Evolutionary conservation across 2,329 filamentous ascomycete species (phyloP).

Genomic region (Epichloe coenophiala): DNA sequence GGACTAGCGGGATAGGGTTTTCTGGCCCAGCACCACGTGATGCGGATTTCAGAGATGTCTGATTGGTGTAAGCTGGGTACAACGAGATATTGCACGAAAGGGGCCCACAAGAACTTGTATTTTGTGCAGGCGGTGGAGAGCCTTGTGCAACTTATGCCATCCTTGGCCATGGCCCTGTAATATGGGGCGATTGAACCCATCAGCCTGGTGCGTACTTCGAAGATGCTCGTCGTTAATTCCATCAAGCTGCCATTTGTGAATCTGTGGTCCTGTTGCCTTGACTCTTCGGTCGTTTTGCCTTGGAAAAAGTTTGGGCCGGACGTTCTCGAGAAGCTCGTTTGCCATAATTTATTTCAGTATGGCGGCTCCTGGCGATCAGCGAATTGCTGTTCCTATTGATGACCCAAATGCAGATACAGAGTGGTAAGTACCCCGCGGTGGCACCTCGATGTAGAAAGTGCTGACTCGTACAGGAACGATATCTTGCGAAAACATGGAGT

Average conservation of each 20-base stretch:
- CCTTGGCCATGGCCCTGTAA: too few relatives aligned
- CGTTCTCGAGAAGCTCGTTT: not conserved
- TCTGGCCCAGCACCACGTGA: conserved; percentile 24
- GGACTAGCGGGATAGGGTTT: conserved; percentile 27
- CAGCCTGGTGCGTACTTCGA: not conserved
- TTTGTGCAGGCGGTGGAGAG: conserved; percentile 7
- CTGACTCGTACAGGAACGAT: conserved; percentile 62
- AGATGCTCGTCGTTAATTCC: conserved; percentile 1
- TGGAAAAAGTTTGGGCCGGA: not conserved
- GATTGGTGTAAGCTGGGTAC: conserved; percentile 9
- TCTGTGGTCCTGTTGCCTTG: not conserved
- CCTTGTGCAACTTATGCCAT: conserved; percentile 5
- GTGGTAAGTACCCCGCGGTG: conserved; percentile 48
- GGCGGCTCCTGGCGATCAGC: conserved; percentile 49
- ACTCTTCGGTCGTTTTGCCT: not conserved
- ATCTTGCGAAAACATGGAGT: conserved; percentile 93
- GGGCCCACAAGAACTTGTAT: conserved; percentile 1
- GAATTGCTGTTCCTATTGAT: conserved; percentile 72
- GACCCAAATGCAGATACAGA: conserved; percentile 96
- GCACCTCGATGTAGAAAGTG: conserved; percentile 1
- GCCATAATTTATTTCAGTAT: conserved; percentile 23
- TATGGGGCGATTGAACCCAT: too few relatives aligned
- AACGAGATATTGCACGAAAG: not conserved
- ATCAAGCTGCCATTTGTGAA: not conserved
- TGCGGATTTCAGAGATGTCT: not conserved